A percentile compares a stretch with the other conserved stretches of the same genome.
phyloP scores from a whole-genome alignment of 805 yeast species.

The Starmerella davenportii region DNA sequence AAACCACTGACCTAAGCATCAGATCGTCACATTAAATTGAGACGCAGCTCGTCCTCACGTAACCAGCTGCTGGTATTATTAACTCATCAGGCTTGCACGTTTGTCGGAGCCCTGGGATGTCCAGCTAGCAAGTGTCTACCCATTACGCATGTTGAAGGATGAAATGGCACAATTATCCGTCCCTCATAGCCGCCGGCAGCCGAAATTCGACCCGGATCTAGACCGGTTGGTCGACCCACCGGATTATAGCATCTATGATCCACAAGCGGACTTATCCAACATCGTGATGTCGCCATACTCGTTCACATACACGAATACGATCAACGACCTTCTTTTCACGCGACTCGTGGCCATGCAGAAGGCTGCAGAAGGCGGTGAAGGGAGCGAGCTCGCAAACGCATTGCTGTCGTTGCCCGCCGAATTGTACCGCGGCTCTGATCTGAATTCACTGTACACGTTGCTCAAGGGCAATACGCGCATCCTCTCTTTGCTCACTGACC shows the following conservation, averaged over 20 bases:
- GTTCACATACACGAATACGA: constrained; percentile 14
- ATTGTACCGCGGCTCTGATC: neutral
- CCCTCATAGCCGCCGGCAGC: neutral
- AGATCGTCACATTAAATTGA: too few relatives aligned
- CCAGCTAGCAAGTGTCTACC: neutral
- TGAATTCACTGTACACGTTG: neutral
- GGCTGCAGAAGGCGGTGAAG: neutral
- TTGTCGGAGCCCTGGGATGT: neutral
- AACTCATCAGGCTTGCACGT: neutral
- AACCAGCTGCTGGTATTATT: too few relatives aligned
- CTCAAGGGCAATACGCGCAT: constrained; percentile 1
- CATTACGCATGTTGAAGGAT: neutral
- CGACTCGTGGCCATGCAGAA: constrained; percentile 14
- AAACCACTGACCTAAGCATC: too few relatives aligned
- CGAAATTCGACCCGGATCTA: neutral
- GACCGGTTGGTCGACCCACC: neutral
- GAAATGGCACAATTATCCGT: neutral
- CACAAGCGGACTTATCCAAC: neutral
- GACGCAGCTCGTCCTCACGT: too few relatives aligned
- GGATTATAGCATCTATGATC: neutral
- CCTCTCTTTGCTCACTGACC: constrained; percentile 5
- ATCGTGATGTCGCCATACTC: constrained; percentile 8
- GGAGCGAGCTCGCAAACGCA: neutral
- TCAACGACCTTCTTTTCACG: constrained; percentile 10
- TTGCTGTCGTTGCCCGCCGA: neutral